Conservation (phyloP, 192 early-diverging fungal genomes). For the Podila epigama region DNA sequence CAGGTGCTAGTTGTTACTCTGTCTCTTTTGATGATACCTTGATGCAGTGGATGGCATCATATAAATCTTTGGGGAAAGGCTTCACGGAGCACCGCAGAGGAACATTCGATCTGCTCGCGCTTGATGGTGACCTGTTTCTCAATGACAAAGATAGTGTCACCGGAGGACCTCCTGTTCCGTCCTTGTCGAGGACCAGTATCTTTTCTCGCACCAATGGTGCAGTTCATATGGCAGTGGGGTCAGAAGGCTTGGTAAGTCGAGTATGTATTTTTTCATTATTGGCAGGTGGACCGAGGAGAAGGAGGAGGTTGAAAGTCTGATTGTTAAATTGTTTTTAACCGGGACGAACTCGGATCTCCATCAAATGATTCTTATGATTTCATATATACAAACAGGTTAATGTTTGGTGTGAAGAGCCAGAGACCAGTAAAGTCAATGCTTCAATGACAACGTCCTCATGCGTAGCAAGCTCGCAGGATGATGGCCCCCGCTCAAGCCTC, state of each 20-base stretch:
- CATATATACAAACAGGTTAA: background rate
- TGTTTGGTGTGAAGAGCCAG: background rate
- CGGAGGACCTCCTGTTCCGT: constrained; percentile 13
- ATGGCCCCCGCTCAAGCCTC: background rate
- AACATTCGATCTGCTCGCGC: background rate
- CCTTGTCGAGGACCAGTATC: constrained; percentile 17
- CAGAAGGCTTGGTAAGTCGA: constrained; percentile 13
- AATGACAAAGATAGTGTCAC: constrained; percentile 16
- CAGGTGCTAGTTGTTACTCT: constrained; percentile 11
- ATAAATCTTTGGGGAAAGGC: constrained; percentile 10
- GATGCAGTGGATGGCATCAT: constrained; percentile 39
- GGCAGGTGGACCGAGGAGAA: background rate
- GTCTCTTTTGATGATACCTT: constrained; percentile 17
- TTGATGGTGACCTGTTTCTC: constrained; percentile 5
- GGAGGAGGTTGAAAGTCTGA: background rate
- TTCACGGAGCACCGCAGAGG: constrained; percentile 27
- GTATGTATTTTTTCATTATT: background rate
- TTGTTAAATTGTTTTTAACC: background rate
- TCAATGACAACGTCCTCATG: background rate
- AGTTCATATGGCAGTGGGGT: constrained; percentile 27
- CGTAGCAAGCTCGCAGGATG: background rate
- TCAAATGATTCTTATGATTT: background rate
- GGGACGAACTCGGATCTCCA: background rate
- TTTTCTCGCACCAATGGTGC: constrained; percentile 22
- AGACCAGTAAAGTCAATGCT: background rate